Evolutionary conservation across 345 rosid genomes (phyloP), one percentile per base, ranked within the genome.

Genomic region (Aethionema arabicum): DNA sequence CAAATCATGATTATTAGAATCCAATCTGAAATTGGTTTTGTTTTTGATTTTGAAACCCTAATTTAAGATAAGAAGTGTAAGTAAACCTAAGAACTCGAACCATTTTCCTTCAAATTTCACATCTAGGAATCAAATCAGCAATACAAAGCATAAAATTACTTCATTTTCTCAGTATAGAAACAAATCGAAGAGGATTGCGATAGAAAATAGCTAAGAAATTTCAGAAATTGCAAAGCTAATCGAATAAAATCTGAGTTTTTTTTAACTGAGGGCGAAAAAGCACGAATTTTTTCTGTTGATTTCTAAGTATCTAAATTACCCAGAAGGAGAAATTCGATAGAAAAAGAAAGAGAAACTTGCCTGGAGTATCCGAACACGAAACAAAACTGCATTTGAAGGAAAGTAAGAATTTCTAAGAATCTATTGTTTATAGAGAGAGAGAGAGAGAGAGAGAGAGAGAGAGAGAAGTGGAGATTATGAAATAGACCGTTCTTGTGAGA

Each of bases 161-260:
- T 57, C 41, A 12, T 14, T 77, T 75, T 69, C 72, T 58, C 54
- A 29, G 76, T 48, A 52, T 39, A 70, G 54, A 80, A 48, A 56
- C 61, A 78, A 11, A 42, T 9, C 51, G 36, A 50, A 51, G 21
- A 14, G 0, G 21, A 3, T 36, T 37, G 5, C 7, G 41, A 47
- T 47, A 3, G 8, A 30, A 14, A 36, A 44, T 46, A 56, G 4
- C 1, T 10, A 32, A 30, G 40, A 13, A 56, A 30, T 11, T 14
- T 14, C 36, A 39, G 14, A 52, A 42, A 64, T 42, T 33, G 33
- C 11, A 10, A 29, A 30, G 21, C 5, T 30, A 50, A 50, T 13
- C 49, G 32, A 40, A 30, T 32, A 40, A 51, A 51, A 53, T 52
- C 36, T 16, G 35, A n/a, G 44, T 0, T 40, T 40, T 39, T n/a